Percentiles rank a stretch among this genome's conserved stretches.
phyloP scores from a whole-genome alignment of 2,329 filamentous ascomycete species.

The Fusarium oligoseptatum region DNA sequence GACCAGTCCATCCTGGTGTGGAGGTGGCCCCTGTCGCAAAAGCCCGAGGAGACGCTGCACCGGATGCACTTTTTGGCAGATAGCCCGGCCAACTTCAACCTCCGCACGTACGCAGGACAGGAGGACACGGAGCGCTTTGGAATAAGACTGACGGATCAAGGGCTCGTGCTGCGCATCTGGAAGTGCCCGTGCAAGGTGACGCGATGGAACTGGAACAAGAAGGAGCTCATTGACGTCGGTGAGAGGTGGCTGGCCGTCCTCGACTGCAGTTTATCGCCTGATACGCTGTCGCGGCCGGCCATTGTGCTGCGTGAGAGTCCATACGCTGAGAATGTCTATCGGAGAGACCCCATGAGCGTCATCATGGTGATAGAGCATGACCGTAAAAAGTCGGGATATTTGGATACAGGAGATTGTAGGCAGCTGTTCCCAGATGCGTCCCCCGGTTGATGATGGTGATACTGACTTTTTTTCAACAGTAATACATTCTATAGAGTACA shows the following conservation, averaged over 20 bases:
- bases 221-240: conserved; percentile 36
- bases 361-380: conserved; percentile 47
- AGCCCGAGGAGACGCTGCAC: conserved; percentile 27
- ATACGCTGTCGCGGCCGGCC: conserved; percentile 44
- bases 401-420: conserved; percentile 38
- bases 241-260: conserved; percentile 45
- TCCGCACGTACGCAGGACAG: conserved; percentile 44
- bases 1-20: conserved; percentile 54
- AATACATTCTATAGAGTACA: conserved; percentile 45
- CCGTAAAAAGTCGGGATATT: conserved; percentile 39
- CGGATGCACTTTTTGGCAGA: conserved; percentile 45
- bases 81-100: conserved; percentile 43
- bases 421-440: neutral
- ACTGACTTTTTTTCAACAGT: conserved; percentile 29
- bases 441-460: neutral
- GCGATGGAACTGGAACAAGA: conserved; percentile 41
- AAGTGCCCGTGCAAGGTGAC: conserved; percentile 45
- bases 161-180: conserved; percentile 44
- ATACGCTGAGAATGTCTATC: conserved; percentile 34
- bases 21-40: conserved; percentile 36
- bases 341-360: conserved; percentile 40
- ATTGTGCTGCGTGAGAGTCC: conserved; percentile 43
- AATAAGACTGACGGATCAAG: conserved; percentile 40
- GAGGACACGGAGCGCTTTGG: conserved; percentile 41
- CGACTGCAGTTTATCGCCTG: conserved; percentile 46